phyloP scores from a whole-genome alignment of 2,329 filamentous ascomycete species.

The Alternaria rosae region DNA sequence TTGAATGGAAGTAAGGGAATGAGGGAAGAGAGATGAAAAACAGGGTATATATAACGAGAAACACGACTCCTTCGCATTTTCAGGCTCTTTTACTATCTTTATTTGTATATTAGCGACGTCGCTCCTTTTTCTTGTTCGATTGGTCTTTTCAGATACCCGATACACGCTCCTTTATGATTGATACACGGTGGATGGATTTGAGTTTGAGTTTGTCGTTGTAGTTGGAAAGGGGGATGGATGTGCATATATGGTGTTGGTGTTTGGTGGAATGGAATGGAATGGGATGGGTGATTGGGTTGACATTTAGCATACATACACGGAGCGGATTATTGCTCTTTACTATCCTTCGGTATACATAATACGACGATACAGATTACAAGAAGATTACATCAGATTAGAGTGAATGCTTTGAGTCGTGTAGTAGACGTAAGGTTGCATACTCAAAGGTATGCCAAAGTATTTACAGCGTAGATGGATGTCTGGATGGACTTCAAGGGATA shows the following conservation, averaged over 20 bases:
- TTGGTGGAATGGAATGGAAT: not conserved
- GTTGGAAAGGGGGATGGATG: not conserved
- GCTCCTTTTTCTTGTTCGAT: not conserved
- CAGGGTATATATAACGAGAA: not conserved
- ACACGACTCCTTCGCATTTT: not conserved
- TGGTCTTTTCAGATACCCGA: not conserved
- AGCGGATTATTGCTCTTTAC: slow-evolving; percentile 2
- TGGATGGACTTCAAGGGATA: fast-evolving
- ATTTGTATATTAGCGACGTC: not conserved
- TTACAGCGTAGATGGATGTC: not conserved
- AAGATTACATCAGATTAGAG: not conserved
- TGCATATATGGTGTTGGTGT: not conserved
- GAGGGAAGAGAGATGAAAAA: not conserved
- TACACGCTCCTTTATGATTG: not conserved
- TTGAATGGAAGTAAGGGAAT: no score
- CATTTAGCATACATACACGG: not conserved
- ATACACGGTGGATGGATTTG: not conserved
- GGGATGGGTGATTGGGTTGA: not conserved
- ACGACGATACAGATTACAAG: not conserved
- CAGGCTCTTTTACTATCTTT: not conserved
- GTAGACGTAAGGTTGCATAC: fast-evolving
- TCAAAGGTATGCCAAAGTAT: not conserved
- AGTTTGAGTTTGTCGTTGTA: not conserved
- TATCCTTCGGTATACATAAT: slow-evolving; percentile 5
- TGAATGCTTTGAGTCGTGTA: not conserved